Conservation (phyloP, 2,329 filamentous ascomycete species). For the Cadophora gregata region DNA sequence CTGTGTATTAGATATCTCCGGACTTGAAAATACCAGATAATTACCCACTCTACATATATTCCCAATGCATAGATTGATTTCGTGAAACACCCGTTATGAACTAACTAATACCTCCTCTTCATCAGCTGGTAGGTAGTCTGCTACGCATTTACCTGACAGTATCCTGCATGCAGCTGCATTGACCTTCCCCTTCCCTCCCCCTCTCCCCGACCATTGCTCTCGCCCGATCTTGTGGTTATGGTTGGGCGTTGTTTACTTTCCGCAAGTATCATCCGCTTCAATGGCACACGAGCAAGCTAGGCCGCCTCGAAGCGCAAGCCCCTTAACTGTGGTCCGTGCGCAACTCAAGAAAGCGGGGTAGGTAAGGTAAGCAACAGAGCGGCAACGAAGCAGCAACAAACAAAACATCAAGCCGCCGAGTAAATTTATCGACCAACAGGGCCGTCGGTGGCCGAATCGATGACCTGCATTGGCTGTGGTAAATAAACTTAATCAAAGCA, state of each 20-base stretch:
- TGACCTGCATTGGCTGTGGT: neutral
- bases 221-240: neutral
- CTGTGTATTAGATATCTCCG: slow-evolving; percentile 45
- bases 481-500: too few species aligned
- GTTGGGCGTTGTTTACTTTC: neutral
- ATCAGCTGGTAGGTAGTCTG: neutral
- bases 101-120: neutral
- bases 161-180: slow-evolving; percentile 7
- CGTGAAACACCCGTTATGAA: slow-evolving; percentile 13
- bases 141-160: neutral
- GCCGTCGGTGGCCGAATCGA: neutral
- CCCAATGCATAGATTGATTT: slow-evolving; percentile 4
- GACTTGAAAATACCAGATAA: slow-evolving; percentile 45
- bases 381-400: neutral
- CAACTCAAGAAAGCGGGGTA: neutral
- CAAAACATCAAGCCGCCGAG: neutral
- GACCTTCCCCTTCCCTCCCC: neutral
- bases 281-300: too few species aligned
- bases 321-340: neutral
- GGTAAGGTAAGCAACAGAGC: neutral
- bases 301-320: neutral
- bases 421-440: too few species aligned
- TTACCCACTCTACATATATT: slow-evolving; percentile 45
- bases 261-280: neutral
- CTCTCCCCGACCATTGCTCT: neutral